Evolutionary conservation across 1,284 basidiomycete genomes (phyloP), one percentile per base, ranked within the genome.

Genomic region (Schizophyllum commune): DNA sequence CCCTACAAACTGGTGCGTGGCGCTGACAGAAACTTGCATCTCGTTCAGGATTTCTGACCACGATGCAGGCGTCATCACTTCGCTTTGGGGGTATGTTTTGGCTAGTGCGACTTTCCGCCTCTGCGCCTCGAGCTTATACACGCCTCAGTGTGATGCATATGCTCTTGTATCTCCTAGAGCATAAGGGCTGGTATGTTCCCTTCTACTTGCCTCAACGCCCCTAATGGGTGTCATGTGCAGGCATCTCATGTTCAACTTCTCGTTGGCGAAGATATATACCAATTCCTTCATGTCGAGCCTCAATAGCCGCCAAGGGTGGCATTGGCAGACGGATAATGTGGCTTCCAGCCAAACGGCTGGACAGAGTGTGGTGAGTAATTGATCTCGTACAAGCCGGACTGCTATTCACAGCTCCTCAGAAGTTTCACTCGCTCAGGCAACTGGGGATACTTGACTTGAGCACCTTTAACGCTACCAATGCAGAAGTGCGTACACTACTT

Each of bases 231-330:
- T 22, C 61, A 27, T 27, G n/a, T 27, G 27, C 27, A 75, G 74
- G 22, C 77, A 79, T 62, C 69, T 79, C 7, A 68, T 74, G 4
- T 75, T 79, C 70, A 78, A 78, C 60, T 68, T 77, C 61, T 72
- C 75, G 5, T 69, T 79, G 0, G 70, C 73, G 59, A 79, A 79
- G 65, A 67, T 79, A 1, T 79, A 79, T 68, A 73, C 75, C 13
- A 79, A 78, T 65, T 74, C 73, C 15, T 67, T 79, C 19, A 70
- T 79, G 69, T 77, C 75, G 55, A 77, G 71, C 57, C 68, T 79
- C 32, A 79, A 79, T 60, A 69, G 74, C 17, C 69, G 76, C 15
- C 65, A 62, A 32, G 67, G 69, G 4, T 74, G 73, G 74, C 68
- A 68, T 66, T 72, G 27, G 27, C 27, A 27, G 27, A 27, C 5